These are phyloP conservation scores for Venturia aucupariae DNA, from an alignment of 2,329 filamentous ascomycete genomes.

Conservation along the genomic window DNA sequence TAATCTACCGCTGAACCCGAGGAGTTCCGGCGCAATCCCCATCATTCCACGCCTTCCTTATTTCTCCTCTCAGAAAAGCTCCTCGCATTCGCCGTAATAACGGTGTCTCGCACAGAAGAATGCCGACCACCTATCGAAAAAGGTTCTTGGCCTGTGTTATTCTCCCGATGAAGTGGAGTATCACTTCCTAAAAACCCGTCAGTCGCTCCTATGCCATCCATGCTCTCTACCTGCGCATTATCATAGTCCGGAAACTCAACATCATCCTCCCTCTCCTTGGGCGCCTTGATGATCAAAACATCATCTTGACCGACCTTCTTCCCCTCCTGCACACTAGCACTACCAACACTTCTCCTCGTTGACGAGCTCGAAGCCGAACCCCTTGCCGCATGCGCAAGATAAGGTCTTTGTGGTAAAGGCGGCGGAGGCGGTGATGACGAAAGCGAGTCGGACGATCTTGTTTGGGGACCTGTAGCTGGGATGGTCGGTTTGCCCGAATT, in stretches of 20 bases:
- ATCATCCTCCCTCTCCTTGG: background rate
- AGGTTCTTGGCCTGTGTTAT: background rate
- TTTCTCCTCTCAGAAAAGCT: no score
- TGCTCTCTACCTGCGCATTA: background rate
- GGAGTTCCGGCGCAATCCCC: background rate
- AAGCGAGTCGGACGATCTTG: background rate
- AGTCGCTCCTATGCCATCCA: background rate
- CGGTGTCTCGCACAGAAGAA: background rate
- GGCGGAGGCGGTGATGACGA: background rate
- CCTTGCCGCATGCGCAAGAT: background rate
- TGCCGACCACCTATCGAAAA: background rate
- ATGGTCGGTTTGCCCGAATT: constrained; percentile 1
- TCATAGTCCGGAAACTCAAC: background rate
- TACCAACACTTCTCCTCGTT: background rate
- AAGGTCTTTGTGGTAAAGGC: constrained; percentile 1
- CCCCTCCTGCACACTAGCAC: background rate
- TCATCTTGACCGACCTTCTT: background rate
- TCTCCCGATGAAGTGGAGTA: no score
- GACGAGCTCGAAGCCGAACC: constrained; percentile 2
- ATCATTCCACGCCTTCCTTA: background rate
- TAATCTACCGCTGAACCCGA: no score
- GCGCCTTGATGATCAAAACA: constrained; percentile 1
- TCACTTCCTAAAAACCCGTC: background rate
- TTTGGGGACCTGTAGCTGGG: background rate
- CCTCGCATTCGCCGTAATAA: no score